These are phyloP conservation scores for Cephalotrichum gorgonifer DNA, from an alignment of 2,329 filamentous ascomycete species.

Conservation along the genomic window DNA sequence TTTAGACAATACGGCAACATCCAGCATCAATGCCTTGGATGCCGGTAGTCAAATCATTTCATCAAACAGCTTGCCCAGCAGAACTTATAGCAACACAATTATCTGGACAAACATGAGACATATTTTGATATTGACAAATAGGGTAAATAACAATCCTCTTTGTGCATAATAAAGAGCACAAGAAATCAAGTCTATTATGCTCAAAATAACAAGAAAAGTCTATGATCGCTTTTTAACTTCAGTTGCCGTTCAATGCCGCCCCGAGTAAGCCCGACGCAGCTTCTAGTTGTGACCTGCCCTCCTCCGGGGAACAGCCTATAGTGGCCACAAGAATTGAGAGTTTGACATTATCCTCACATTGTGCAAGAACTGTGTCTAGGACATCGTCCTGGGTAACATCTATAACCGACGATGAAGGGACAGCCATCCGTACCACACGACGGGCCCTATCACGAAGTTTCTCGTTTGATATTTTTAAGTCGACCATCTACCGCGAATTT, in stretches of 20 bases:
- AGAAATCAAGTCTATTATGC: too few relatives aligned
- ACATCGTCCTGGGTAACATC: constrained; percentile 3
- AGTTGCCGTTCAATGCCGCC: not conserved
- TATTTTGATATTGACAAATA: too few relatives aligned
- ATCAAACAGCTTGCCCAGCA: too few relatives aligned
- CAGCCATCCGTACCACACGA: not conserved
- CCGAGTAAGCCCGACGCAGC: not conserved
- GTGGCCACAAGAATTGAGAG: not conserved
- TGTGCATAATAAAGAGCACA: too few relatives aligned
- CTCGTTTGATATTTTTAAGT: constrained; percentile 5
- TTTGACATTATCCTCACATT: constrained; percentile 7
- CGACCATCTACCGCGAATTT: constrained; percentile 1
- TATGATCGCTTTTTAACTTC: too few relatives aligned
- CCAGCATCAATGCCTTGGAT: too few relatives aligned
- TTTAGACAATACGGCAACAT: too few relatives aligned
- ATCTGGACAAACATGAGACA: too few relatives aligned
- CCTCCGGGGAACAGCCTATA: not conserved
- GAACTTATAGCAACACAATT: too few relatives aligned
- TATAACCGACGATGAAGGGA: constrained; percentile 5
- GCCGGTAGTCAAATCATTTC: too few relatives aligned
- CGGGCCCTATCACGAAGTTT: constrained; percentile 3
- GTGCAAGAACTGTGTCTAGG: constrained; percentile 3
- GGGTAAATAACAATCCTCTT: too few relatives aligned
- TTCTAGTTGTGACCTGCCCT: not conserved
- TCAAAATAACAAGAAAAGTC: too few relatives aligned